These are phyloP conservation scores for Dissophora ornata DNA, from an alignment of 192 early-diverging fungal species.

Conservation along the genomic window DNA sequence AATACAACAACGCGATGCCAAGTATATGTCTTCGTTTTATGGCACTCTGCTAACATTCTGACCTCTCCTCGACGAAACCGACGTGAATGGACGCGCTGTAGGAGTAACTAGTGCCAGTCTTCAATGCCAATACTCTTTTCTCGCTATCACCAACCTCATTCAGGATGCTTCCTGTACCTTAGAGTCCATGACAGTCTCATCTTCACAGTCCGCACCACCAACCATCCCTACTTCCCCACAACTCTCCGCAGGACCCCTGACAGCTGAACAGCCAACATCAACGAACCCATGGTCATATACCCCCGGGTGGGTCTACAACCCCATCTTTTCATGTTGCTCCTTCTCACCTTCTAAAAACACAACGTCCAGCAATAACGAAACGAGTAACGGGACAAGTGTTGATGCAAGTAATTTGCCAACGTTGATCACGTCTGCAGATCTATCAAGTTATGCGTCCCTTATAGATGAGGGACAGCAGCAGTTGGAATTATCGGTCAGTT, in stretches of 20 bases:
- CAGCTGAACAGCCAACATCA: slow-evolving; percentile 5
- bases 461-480: slow-evolving; percentile 47
- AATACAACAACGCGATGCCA: too few relatives aligned
- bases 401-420: slow-evolving; percentile 4
- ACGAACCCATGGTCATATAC: slow-evolving; percentile 38
- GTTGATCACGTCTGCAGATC: slow-evolving; percentile 33
- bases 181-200: neutral
- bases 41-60: too few relatives aligned
- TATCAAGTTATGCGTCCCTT: slow-evolving; percentile 7
- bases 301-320: slow-evolving; percentile 47
- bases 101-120: slow-evolving; percentile 40
- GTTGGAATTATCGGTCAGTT: slow-evolving; percentile 32
- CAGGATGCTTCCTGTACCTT: slow-evolving; percentile 43
- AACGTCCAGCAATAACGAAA: neutral
- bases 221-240: slow-evolving; percentile 14
- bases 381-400: neutral
- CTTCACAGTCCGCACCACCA: slow-evolving; percentile 16
- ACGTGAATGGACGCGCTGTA: slow-evolving; percentile 1
- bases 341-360: too few relatives aligned
- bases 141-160: slow-evolving; percentile 40
- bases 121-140: slow-evolving; percentile 48
- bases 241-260: slow-evolving; percentile 29
- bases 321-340: slow-evolving; percentile 43
- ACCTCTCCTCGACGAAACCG: too few relatives aligned
- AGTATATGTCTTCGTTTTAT: too few relatives aligned